These are phyloP conservation scores for Penicillium psychrofluorescens DNA, from an alignment of 495 filamentous ascomycete genomes.

Conservation along the genomic window DNA sequence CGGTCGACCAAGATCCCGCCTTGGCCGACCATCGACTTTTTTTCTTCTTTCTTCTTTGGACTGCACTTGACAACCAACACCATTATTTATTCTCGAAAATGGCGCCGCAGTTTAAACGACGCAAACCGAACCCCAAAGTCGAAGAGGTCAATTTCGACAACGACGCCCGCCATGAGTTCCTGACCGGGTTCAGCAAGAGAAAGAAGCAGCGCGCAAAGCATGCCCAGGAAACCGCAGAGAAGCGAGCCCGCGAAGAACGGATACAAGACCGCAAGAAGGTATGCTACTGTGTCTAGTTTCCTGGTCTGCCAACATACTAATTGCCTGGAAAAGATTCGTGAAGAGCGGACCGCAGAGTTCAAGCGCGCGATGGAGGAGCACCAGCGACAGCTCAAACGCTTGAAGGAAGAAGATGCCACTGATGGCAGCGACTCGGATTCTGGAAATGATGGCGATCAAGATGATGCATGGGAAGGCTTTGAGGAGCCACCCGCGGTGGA, in stretches of 20 bases:
- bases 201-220: slow-evolving; percentile 76
- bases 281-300: not conserved
- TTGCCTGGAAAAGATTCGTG: slow-evolving; percentile 52
- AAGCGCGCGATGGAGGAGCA: slow-evolving; percentile 71
- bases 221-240: slow-evolving; percentile 69
- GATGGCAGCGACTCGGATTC: slow-evolving; percentile 32
- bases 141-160: slow-evolving; percentile 82
- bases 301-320: no score
- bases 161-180: slow-evolving; percentile 68
- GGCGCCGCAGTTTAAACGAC: slow-evolving; percentile 53
- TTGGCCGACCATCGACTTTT: slow-evolving; percentile 18
- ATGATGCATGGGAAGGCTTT: slow-evolving; percentile 58
- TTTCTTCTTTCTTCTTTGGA: slow-evolving; percentile 7
- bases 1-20: slow-evolving; percentile 20
- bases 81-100: slow-evolving; percentile 5
- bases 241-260: slow-evolving; percentile 66
- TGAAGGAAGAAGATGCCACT: slow-evolving; percentile 44
- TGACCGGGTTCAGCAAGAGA: slow-evolving; percentile 95
- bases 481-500: slow-evolving; percentile 54
- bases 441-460: slow-evolving; percentile 25
- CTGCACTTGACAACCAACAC: no score
- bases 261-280: slow-evolving; percentile 68
- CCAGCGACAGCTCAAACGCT: slow-evolving; percentile 49
- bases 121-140: slow-evolving; percentile 51
- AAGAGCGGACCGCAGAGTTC: slow-evolving; percentile 70